Base-by-base conservation (phyloP, 192 early-diverging fungal genomes). In the Backusella australiensis region DNA sequence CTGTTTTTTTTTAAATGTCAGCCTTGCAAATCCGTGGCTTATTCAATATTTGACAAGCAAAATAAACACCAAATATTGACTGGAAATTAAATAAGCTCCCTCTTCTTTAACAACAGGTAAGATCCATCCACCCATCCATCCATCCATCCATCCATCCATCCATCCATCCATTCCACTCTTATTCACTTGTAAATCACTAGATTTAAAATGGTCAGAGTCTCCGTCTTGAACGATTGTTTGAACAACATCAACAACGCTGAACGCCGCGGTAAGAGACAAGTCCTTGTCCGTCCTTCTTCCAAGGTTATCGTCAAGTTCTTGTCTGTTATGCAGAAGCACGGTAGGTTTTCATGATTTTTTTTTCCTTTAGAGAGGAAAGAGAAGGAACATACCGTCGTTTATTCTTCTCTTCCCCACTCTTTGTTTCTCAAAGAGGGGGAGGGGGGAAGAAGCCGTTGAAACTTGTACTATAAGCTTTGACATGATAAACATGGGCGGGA, bases 161-260 rank as follows among this genome's bases (percentile, higher is more conserved):
- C 77, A 26, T 26, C 0, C n/a, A n/a, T n/a, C n/a, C n/a, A n/a
- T n/a, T n/a, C 32, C 32, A 78, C 68, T 53, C 6, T 38, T 29
- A 52, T 29, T 32, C 46, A 35, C 32, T 41, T 36, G 26, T 67
- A 39, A 23, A 23, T 34, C 32, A 67, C 7, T 72, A 81, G 76
- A 42, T 44, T 75, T 39, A 93, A 89, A 85, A 97, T 97, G 96
- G 95, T 98, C 87, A 92, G 95, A 89, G 92, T 97, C 78, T 98
- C 96, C 81, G 96, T 99, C 74, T 89, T 89, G 87, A 93, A 93
- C 92, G 96, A 98, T 88, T 96, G 95, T 89, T 93, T 99, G 79
- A 98, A 98, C 91, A 94, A 90, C 89, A 98, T 99, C 88, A 93
- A 92, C 93, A 99, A 99, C 85, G 98, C 98, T 80, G 98, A 99